Evolutionary conservation across 73 alveolate species (phyloP).

Genomic region (Blepharisma stoltei): DNA sequence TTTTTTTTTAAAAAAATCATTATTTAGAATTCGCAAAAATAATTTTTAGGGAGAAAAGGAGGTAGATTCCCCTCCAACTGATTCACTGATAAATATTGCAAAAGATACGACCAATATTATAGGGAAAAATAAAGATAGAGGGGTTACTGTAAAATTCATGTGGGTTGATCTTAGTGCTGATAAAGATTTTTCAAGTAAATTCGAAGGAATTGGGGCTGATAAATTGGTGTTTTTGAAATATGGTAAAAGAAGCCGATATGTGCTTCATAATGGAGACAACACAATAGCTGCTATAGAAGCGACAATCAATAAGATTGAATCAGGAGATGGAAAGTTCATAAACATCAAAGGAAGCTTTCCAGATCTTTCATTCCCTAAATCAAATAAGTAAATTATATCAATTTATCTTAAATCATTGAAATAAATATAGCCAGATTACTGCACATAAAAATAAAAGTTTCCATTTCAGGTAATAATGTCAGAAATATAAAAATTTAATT

Average conservation of each 20-base stretch:
- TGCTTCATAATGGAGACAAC: slow-evolving; percentile 14
- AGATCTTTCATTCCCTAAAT: background rate
- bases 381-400: background rate
- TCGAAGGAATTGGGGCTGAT: background rate
- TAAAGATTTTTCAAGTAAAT: background rate
- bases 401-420: too few relatives aligned
- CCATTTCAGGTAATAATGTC: too few relatives aligned
- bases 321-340: slow-evolving; percentile 14
- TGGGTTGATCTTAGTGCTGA: slow-evolving; percentile 14
- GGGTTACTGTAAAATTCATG: slow-evolving; percentile 28
- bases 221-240: slow-evolving; percentile 5
- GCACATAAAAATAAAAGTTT: too few relatives aligned
- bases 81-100: slow-evolving; percentile 21
- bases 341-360: slow-evolving; percentile 11
- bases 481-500: too few relatives aligned
- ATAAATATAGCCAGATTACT: too few relatives aligned
- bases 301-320: background rate
- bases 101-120: slow-evolving; percentile 18
- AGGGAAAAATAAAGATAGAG: slow-evolving; percentile 44
- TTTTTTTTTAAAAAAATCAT: too few relatives aligned
- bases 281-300: background rate
- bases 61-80: slow-evolving; percentile 30
- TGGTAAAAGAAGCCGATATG: slow-evolving; percentile 27
- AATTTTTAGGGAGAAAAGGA: too few relatives aligned
- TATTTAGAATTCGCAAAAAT: too few relatives aligned